Conservation (phyloP, 2,329 filamentous ascomycete species). For the Penicillium sclerotiorum region DNA sequence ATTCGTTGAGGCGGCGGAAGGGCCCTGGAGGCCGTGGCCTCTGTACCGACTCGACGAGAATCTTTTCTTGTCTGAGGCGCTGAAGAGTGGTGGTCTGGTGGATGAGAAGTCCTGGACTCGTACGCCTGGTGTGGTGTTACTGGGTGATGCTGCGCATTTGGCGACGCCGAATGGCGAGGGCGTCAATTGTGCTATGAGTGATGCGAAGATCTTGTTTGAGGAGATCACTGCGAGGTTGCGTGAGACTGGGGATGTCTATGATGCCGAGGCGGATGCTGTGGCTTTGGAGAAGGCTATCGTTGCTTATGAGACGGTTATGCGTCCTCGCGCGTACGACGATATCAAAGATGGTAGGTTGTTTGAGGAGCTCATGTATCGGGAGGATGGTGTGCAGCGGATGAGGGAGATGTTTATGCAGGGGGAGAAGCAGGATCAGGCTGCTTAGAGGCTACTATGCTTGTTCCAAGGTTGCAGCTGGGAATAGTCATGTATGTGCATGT, state of each 20-base stretch:
- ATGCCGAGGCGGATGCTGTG: constrained; percentile 2
- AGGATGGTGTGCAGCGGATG: background rate
- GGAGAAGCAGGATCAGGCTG: background rate
- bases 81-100: background rate
- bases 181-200: constrained; percentile 34
- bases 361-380: constrained; percentile 2
- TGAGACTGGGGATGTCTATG: background rate
- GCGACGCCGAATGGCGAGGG: constrained; percentile 34
- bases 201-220: constrained; percentile 22
- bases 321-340: constrained; percentile 18
- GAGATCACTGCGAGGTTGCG: background rate
- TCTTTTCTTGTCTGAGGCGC: constrained; percentile 2
- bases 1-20: constrained; percentile 21
- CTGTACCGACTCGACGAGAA: constrained; percentile 26
- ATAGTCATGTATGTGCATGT: too few relatives aligned
- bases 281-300: constrained; percentile 23
- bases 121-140: constrained; percentile 27
- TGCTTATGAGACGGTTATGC: constrained; percentile 30
- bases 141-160: constrained; percentile 35
- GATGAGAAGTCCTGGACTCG: constrained; percentile 21
- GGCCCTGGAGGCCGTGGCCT: constrained; percentile 25
- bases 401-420: background rate
- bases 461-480: too few relatives aligned
- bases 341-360: constrained; percentile 13
- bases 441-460: too few relatives aligned